Evolutionary conservation across 2,329 filamentous ascomycete genomes (phyloP).

Genomic region (Cercospora sp.): DNA sequence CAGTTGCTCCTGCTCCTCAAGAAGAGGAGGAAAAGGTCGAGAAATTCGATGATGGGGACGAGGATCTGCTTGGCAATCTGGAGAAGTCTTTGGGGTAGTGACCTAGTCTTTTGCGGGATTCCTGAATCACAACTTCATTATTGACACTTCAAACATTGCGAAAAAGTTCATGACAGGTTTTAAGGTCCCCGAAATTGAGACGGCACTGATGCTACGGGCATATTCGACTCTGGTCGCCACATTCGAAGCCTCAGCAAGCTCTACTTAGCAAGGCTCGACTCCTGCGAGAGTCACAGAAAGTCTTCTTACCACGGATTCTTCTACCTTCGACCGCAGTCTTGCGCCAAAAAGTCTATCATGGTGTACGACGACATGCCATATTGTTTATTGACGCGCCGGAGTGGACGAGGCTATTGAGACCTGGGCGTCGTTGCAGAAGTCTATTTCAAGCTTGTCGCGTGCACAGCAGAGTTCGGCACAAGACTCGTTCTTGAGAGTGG

Average conservation of each 20-base stretch:
- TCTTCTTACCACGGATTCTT: background rate
- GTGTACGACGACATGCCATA: background rate
- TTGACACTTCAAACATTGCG: background rate
- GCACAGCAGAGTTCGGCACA: background rate
- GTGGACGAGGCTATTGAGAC: background rate
- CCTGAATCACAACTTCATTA: background rate
- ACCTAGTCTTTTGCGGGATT: background rate
- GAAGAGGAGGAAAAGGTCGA: conserved; percentile 13
- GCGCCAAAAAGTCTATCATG: background rate
- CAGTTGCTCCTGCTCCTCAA: conserved; percentile 2
- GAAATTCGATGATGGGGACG: conserved; percentile 30
- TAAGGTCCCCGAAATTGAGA: background rate
- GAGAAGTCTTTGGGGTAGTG: conserved; percentile 26
- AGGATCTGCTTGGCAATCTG: conserved; percentile 35
- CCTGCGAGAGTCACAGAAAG: background rate
- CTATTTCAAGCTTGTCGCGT: background rate
- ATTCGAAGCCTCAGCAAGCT: background rate
- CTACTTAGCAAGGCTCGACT: background rate
- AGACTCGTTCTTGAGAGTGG: background rate
- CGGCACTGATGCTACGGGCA: background rate
- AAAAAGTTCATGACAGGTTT: background rate
- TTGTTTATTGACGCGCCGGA: background rate
- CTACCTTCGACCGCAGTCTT: background rate
- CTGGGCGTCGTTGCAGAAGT: background rate
- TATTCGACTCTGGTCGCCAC: background rate